These are phyloP conservation scores for Oryza glumipatula DNA, from an alignment of 176 grass and related monocot species.

Conservation along the genomic window DNA sequence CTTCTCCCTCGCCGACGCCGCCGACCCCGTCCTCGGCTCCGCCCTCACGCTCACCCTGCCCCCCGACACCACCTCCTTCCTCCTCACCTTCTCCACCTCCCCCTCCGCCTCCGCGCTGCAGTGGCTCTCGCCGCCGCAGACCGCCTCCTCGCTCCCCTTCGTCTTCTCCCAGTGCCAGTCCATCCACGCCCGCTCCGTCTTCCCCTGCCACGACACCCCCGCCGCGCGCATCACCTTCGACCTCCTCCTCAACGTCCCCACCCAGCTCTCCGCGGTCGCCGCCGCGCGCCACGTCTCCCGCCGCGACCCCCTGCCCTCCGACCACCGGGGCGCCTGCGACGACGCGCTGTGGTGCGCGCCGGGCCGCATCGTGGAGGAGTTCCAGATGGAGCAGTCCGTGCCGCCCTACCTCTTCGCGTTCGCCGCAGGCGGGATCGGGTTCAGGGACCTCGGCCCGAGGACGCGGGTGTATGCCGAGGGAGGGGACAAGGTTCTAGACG, in stretches of 20 bases:
- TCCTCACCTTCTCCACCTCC: constrained; percentile 61
- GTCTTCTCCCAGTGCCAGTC: constrained; percentile 95
- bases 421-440: constrained; percentile 69
- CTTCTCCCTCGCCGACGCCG: constrained; percentile 48
- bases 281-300: constrained; percentile 65
- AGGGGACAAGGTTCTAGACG: constrained; percentile 61
- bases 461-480: constrained; percentile 81
- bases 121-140: constrained; percentile 68
- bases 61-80: constrained; percentile 50
- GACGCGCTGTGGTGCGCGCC: constrained; percentile 74
- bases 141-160: constrained; percentile 53
- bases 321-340: constrained; percentile 55
- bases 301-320: constrained; percentile 57
- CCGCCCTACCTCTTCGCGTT: constrained; percentile 97
- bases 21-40: constrained; percentile 69
- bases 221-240: constrained; percentile 75
- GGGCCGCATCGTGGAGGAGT: constrained; percentile 78
- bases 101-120: constrained; percentile 62
- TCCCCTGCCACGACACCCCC: constrained; percentile 90
- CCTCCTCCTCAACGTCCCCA: constrained; percentile 71
- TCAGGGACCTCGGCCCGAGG: constrained; percentile 78
- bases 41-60: constrained; percentile 68
- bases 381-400: constrained; percentile 87
- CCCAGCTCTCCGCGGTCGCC: constrained; percentile 77
- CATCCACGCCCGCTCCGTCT: constrained; percentile 90